A percentile compares a stretch with the other conserved stretches of the same genome.
phyloP scores from a whole-genome alignment of 129 eudicot genomes.

The Oenanthe sinensis region DNA sequence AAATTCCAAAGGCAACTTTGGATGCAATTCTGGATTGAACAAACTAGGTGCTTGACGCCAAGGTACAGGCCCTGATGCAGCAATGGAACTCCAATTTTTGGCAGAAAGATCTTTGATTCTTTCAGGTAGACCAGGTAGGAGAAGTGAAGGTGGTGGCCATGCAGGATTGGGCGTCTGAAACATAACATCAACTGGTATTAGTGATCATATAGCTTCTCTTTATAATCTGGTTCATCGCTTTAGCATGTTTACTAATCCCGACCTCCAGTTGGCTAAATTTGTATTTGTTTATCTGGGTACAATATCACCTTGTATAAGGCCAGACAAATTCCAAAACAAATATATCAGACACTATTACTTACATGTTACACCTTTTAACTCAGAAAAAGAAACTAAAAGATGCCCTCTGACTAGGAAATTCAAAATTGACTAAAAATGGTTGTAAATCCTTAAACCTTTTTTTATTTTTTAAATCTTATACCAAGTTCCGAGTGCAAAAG shows the following conservation, averaged over 20 bases:
- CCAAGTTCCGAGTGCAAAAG: neutral
- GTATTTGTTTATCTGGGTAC: neutral
- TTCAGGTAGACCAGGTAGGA: conserved; percentile 49
- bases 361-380: too few relatives aligned
- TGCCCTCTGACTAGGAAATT: neutral
- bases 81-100: conserved; percentile 44
- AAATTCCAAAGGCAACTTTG: conserved; percentile 28
- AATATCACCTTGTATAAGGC: neutral
- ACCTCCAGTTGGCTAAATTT: neutral
- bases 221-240: neutral
- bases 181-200: conserved; percentile 1
- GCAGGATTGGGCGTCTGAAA: conserved; percentile 84
- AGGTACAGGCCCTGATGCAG: conserved; percentile 67
- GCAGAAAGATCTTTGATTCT: conserved; percentile 44
- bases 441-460: neutral
- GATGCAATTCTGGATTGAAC: conserved; percentile 34
- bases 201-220: neutral
- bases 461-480: neutral
- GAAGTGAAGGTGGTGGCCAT: conserved; percentile 65
- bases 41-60: conserved; percentile 77
- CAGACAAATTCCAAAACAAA: neutral
- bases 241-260: neutral
- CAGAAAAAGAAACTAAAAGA: neutral
- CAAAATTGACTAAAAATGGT: neutral
- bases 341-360: neutral